phyloP scores from a whole-genome alignment of 345 rosid genomes.

The Eucalyptus sp. region DNA sequence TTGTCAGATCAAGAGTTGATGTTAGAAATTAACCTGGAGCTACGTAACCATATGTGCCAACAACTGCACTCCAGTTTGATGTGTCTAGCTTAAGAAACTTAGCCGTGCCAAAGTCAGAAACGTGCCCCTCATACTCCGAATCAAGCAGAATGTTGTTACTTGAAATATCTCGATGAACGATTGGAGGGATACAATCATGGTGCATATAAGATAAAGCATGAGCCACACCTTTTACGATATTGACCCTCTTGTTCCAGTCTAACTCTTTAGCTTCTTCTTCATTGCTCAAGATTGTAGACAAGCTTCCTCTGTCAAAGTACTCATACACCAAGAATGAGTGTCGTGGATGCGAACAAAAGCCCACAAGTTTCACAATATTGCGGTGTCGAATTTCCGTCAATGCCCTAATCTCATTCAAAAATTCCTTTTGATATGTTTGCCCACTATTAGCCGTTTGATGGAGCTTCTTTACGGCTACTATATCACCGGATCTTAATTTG shows the following conservation, averaged over 20 bases:
- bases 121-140: neutral
- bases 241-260: neutral
- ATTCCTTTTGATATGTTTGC: neutral
- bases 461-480: constrained; percentile 23
- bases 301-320: neutral
- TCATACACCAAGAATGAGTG: constrained; percentile 8
- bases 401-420: neutral
- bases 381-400: neutral
- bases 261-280: neutral
- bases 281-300: neutral
- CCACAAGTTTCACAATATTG: neutral
- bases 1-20: neutral
- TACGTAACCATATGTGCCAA: neutral
- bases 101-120: constrained; percentile 3
- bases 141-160: neutral
- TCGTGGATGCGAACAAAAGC: neutral
- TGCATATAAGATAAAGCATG: neutral
- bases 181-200: neutral
- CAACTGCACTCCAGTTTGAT: constrained; percentile 3
- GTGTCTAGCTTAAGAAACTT: constrained; percentile 5
- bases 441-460: neutral
- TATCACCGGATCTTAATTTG: neutral
- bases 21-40: neutral
- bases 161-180: neutral
- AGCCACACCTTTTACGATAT: neutral